Evolutionary conservation across 768 basidiomycete genomes (phyloP).

Genomic region (Boletales sp.): DNA sequence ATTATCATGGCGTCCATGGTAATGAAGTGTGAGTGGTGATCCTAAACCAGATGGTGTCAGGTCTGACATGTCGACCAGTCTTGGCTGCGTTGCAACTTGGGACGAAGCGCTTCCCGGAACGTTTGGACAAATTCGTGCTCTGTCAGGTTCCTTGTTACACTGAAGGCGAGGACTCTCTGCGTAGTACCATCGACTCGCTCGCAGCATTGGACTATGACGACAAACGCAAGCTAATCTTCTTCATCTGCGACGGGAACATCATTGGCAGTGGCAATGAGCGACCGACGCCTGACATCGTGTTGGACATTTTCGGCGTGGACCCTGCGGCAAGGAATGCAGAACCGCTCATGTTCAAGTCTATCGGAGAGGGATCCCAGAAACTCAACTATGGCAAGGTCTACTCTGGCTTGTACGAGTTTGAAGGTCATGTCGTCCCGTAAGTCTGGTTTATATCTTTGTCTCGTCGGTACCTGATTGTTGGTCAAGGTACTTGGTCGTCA

Average conservation of each 20-base stretch:
- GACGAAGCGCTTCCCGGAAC: constrained; percentile 58
- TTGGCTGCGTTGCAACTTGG: constrained; percentile 61
- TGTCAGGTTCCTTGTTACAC: constrained; percentile 72
- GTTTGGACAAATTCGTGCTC: constrained; percentile 66
- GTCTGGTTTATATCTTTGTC: constrained; percentile 15
- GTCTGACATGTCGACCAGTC: constrained; percentile 37
- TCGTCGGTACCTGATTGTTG: not conserved
- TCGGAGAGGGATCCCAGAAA: constrained; percentile 63
- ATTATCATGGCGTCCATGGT: constrained; percentile 54
- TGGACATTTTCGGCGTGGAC: constrained; percentile 67
- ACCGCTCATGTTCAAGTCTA: constrained; percentile 63
- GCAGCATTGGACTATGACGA: constrained; percentile 65
- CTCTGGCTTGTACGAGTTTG: constrained; percentile 67
- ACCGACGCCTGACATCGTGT: constrained; percentile 61
- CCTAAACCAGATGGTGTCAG: not conserved
- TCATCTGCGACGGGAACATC: constrained; percentile 71
- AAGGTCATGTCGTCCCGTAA: constrained; percentile 66
- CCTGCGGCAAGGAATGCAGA: constrained; percentile 59
- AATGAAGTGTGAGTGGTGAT: constrained; percentile 50
- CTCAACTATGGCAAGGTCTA: constrained; percentile 71
- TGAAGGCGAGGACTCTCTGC: constrained; percentile 66
- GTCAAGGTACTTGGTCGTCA: constrained; percentile 53
- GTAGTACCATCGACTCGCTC: constrained; percentile 65
- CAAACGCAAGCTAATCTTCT: constrained; percentile 63
- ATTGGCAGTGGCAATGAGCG: constrained; percentile 67